Conservation (phyloP, 2,329 filamentous ascomycete genomes). For the Herpotrichia juniperi region DNA sequence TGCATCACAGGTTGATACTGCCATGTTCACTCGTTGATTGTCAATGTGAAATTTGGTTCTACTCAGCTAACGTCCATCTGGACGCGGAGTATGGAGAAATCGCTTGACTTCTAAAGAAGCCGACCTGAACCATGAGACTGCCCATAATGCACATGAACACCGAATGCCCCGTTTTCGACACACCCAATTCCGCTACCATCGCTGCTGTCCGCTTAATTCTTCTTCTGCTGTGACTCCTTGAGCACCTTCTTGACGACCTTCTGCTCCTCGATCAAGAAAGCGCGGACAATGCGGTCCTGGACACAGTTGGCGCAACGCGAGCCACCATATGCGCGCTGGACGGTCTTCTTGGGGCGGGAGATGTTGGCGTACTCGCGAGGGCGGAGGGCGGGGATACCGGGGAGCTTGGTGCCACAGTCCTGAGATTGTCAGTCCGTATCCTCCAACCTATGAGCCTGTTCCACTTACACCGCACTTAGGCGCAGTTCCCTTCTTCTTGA, state of each 20-base stretch:
- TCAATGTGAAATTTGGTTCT: constrained; percentile 29
- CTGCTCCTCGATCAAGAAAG: constrained; percentile 99
- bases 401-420: constrained; percentile 97
- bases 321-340: constrained; percentile 92
- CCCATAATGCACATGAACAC: constrained; percentile 51
- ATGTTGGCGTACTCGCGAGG: constrained; percentile 97
- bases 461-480: constrained; percentile 76
- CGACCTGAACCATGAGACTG: constrained; percentile 45
- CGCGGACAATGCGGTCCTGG: constrained; percentile 95
- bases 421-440: constrained; percentile 53
- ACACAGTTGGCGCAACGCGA: constrained; percentile 99
- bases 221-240: constrained; percentile 93
- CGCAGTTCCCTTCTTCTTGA: constrained; percentile 98
- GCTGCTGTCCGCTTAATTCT: constrained; percentile 48
- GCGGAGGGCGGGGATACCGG: constrained; percentile 96
- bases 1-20: too few relatives aligned
- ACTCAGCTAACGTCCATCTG: constrained; percentile 39
- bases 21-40: too few relatives aligned
- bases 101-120: constrained; percentile 43
- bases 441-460: background rate
- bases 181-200: constrained; percentile 31
- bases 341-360: constrained; percentile 99
- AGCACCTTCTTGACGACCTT: constrained; percentile 99
- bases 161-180: constrained; percentile 46
- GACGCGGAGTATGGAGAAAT: constrained; percentile 40